These are phyloP conservation scores for Venturia carpophila DNA, from an alignment of 2,329 filamentous ascomycete species.

Conservation along the genomic window DNA sequence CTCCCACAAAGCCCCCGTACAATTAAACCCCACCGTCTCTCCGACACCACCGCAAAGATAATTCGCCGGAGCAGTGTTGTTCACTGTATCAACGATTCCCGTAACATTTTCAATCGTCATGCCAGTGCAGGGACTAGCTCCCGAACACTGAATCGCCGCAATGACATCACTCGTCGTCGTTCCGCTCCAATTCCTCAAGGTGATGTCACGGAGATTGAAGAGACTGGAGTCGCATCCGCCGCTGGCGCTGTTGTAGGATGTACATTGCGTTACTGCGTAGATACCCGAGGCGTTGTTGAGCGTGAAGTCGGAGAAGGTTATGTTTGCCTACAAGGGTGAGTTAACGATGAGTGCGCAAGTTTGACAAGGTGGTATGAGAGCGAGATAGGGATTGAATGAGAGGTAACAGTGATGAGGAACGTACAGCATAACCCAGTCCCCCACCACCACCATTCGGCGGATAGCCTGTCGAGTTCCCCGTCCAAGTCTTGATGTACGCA, in stretches of 20 bases:
- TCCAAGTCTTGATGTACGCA: constrained; percentile 53
- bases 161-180: background rate
- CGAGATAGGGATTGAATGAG: background rate
- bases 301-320: constrained; percentile 32
- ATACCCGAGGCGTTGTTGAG: constrained; percentile 27
- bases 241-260: constrained; percentile 20
- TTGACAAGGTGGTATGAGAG: background rate
- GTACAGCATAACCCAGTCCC: constrained; percentile 37
- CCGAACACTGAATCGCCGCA: background rate
- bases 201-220: background rate
- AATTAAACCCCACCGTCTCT: background rate
- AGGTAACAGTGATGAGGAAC: too few relatives aligned
- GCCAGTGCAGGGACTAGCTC: background rate
- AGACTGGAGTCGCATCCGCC: background rate
- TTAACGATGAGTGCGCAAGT: background rate
- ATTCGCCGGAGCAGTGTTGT: background rate
- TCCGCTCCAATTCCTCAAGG: background rate
- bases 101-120: background rate
- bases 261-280: constrained; percentile 36
- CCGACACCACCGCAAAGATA: background rate
- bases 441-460: constrained; percentile 53
- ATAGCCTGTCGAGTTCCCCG: constrained; percentile 42
- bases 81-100: background rate
- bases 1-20: background rate
- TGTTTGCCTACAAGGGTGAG: constrained; percentile 27